Conservation (phyloP, 2,329 filamentous ascomycete genomes). For the Zelopaecilomyces penicillatus region DNA sequence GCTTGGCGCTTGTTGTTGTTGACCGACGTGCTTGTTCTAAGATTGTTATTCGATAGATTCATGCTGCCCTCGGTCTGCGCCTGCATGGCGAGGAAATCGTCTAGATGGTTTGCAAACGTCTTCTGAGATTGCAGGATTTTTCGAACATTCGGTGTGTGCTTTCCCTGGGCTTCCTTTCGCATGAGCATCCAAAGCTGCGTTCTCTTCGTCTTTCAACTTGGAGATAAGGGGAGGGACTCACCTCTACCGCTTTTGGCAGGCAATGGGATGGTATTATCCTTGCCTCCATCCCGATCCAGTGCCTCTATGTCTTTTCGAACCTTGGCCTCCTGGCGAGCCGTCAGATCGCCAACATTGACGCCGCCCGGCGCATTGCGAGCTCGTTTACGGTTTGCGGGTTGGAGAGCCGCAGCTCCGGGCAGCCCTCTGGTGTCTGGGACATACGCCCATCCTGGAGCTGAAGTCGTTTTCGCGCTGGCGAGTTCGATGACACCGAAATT, state of each 20-base stretch:
- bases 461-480: conserved; percentile 57
- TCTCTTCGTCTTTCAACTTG: conserved; percentile 9
- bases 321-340: conserved; percentile 74
- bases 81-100: conserved; percentile 64
- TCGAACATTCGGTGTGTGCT: conserved; percentile 61
- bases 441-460: conserved; percentile 85
- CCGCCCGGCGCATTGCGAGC: conserved; percentile 49
- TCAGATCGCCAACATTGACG: conserved; percentile 54
- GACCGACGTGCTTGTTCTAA: conserved; percentile 20
- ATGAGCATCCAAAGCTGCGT: background rate
- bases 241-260: conserved; percentile 44
- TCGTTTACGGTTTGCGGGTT: conserved; percentile 59
- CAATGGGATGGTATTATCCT: conserved; percentile 63
- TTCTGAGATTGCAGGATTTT: conserved; percentile 74
- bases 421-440: conserved; percentile 65
- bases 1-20: conserved; percentile 21
- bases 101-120: conserved; percentile 74
- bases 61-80: conserved; percentile 33
- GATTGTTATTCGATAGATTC: conserved; percentile 15
- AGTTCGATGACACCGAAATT: conserved; percentile 77
- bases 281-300: conserved; percentile 71
- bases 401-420: conserved; percentile 41
- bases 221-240: conserved; percentile 9
- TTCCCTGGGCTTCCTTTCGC: conserved; percentile 32
- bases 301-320: conserved; percentile 73